Evolutionary conservation across 2,329 filamentous ascomycete species (phyloP).

Genomic region (Penicillium fuscoglaucum): DNA sequence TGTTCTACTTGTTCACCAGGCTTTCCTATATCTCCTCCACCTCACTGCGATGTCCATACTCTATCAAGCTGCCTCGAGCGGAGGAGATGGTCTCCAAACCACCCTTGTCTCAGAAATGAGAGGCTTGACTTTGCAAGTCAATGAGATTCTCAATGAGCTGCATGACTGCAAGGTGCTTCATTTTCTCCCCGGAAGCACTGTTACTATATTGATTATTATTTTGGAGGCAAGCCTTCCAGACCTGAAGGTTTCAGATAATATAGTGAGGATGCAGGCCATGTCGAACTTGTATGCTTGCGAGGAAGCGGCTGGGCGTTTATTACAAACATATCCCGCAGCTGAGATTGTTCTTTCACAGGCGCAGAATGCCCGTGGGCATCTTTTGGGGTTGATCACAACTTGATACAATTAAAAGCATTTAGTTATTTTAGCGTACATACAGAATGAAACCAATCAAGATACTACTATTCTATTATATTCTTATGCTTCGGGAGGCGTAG

Average conservation of each 20-base stretch:
- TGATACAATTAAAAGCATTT: neutral
- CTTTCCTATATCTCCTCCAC: constrained; percentile 13
- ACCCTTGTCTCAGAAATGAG: constrained; percentile 3
- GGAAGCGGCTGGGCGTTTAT: constrained; percentile 4
- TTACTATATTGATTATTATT: constrained; percentile 9
- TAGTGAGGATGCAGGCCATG: constrained; percentile 11
- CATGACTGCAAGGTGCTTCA: constrained; percentile 12
- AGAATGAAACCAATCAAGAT: neutral
- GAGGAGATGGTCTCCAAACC: neutral
- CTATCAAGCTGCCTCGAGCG: neutral
- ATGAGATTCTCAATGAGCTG: constrained; percentile 9
- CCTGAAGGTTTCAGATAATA: constrained; percentile 4
- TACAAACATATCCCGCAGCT: constrained; percentile 14
- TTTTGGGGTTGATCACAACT: constrained; percentile 1
- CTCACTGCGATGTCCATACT: constrained; percentile 8
- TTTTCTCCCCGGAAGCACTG: constrained; percentile 4
- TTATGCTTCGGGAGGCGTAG: neutral
- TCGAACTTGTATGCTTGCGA: constrained; percentile 9
- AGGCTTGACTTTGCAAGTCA: neutral
- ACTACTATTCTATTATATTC: neutral
- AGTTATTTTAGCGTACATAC: neutral
- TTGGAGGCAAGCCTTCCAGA: constrained; percentile 6
- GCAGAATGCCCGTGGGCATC: constrained; percentile 10
- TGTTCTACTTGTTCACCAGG: constrained; percentile 10
- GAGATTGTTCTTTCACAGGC: constrained; percentile 13